Conservation (phyloP, 768 basidiomycete genomes). For the Infundibulicybe gibba region DNA sequence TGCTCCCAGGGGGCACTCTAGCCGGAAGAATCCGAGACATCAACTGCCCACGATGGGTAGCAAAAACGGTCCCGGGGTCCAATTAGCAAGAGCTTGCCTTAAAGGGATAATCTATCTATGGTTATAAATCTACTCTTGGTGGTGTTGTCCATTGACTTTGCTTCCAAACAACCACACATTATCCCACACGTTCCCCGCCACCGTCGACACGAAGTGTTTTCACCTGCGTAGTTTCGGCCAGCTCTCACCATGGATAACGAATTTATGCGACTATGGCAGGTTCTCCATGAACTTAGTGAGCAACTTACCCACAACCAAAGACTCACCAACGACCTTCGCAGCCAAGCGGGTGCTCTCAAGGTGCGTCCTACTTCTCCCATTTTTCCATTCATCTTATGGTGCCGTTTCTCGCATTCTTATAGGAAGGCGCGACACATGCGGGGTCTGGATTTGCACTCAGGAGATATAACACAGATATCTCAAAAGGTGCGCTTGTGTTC, state of each 20-base stretch:
- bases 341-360: conserved; percentile 71
- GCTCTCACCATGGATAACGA: conserved; percentile 54
- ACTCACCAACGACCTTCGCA: conserved; percentile 62
- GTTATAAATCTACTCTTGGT: conserved; percentile 13
- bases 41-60: no score
- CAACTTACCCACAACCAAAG: conserved; percentile 83
- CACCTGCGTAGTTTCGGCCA: no score
- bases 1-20: no score
- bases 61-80: no score
- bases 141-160: no score
- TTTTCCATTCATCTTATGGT: conserved; percentile 7
- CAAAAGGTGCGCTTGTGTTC: conserved; percentile 53
- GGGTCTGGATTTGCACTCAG: conserved; percentile 76
- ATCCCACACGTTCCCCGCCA: no score
- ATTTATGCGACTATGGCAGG: conserved; percentile 70
- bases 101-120: no score
- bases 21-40: no score
- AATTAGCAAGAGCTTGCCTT: no score
- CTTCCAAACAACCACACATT: no score
- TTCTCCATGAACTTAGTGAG: conserved; percentile 78
- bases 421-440: conserved; percentile 75
- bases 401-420: conserved; percentile 9
- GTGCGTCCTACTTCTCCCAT: conserved; percentile 33
- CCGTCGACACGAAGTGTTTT: no score
- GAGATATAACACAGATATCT: conserved; percentile 84